Evolutionary conservation across 208 protist species (phyloP).

Genomic region (Wallacemonas sp.): DNA sequence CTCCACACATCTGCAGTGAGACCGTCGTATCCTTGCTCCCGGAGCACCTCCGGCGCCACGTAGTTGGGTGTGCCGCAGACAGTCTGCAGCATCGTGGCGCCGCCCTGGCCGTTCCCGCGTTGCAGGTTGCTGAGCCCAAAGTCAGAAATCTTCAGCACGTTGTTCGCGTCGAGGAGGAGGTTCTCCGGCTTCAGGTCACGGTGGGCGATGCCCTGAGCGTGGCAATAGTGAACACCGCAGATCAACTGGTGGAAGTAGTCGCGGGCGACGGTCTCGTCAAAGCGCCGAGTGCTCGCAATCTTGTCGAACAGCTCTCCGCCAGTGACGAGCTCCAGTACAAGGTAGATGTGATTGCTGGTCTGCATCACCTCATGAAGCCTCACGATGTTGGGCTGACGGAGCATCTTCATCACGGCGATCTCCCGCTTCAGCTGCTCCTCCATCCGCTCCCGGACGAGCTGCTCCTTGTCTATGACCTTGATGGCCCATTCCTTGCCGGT

Average conservation of each 20-base stretch:
- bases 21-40: conserved; percentile 89
- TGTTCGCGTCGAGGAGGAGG: conserved; percentile 75
- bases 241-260: conserved; percentile 96
- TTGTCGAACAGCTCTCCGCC: conserved; percentile 94
- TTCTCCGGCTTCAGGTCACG: conserved; percentile 93
- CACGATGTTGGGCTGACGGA: conserved; percentile 88
- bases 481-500: conserved; percentile 83
- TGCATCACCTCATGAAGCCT: conserved; percentile 89
- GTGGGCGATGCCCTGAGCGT: conserved; percentile 85
- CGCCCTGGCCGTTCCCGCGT: conserved; percentile 36
- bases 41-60: conserved; percentile 93
- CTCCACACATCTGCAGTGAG: conserved; percentile 95
- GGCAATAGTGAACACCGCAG: conserved; percentile 90
- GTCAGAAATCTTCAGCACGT: conserved; percentile 88
- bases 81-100: conserved; percentile 78
- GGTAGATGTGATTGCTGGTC: conserved; percentile 87
- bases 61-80: conserved; percentile 91
- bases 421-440: conserved; percentile 91
- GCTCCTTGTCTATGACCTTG: conserved; percentile 90
- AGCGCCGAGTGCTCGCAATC: conserved; percentile 75
- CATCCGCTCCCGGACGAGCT: conserved; percentile 82
- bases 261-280: conserved; percentile 82
- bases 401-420: conserved; percentile 88
- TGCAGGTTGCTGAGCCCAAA: conserved; percentile 91
- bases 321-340: conserved; percentile 89